Conservation (phyloP, 179 eudicot species). For the Silene noctiflora region DNA sequence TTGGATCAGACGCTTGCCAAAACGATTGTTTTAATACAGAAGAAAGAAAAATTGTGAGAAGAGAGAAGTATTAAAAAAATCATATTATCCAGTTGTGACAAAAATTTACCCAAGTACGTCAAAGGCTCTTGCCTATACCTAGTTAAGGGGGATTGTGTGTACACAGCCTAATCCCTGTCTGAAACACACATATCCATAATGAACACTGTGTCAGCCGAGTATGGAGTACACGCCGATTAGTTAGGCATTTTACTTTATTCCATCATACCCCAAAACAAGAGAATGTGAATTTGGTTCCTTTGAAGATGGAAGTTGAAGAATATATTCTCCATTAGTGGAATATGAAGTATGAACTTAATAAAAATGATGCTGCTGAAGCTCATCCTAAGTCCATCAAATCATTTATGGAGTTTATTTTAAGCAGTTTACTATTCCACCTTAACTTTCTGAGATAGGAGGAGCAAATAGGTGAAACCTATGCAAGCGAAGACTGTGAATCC, state of each 20-base stretch:
- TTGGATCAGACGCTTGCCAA: not conserved
- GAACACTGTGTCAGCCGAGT: not conserved
- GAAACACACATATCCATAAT: not conserved
- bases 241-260: not conserved
- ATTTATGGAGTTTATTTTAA: not conserved
- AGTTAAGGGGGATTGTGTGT: not conserved
- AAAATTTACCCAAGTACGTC: too few relatives aligned
- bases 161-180: too few relatives aligned
- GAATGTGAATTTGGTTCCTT: not conserved
- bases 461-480: not conserved
- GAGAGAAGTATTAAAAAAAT: not conserved
- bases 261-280: not conserved
- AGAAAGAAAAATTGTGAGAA: conserved; percentile 10
- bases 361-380: not conserved
- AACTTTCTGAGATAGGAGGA: not conserved
- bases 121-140: not conserved
- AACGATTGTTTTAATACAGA: not conserved
- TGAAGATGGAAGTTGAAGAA: not conserved
- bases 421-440: not conserved
- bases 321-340: not conserved
- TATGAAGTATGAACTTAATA: too few relatives aligned
- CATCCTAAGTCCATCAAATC: not conserved
- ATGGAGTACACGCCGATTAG: not conserved
- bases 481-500: not conserved
- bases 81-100: not conserved